Evolutionary conservation across 116 monocot genomes (phyloP), one percentile per base, ranked within the genome.

Genomic region (Posidonia oceanica): DNA sequence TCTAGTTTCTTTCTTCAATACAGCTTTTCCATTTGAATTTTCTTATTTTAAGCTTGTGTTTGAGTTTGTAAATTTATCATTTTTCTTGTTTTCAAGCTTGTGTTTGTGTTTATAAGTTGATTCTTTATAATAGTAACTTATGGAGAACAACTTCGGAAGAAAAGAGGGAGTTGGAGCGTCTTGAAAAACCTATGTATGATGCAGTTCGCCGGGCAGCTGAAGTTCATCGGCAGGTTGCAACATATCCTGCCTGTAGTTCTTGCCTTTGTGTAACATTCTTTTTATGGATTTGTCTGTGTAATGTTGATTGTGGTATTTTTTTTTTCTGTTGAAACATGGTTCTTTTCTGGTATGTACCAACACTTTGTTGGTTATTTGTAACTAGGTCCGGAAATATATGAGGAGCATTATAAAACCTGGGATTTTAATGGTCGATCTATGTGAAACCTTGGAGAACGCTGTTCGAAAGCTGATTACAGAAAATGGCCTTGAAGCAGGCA

Each of bases 61-160:
- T 29, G 29, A 29, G 29, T 1, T 29, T 29, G 12, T 1, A 48
- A 48, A 48, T 48, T 10, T 12, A 48, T 48, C 48, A 48, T 7
- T 48, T 48, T 48, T 48, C 12, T 48, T 48, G 7, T 1, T 48
- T 48, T 48, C 11, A 48, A 48, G 48, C 48, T 48, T 48, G 48
- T 8, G 58, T 58, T 58, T 58, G 5, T n/a, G 7, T 6, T 58
- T 58, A n/a, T 40, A 64, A 64, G 3, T 10, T 69, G 12, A 14
- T 69, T 37, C 38, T 67, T 59, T 58, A 17, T 58, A 13, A 4
- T 73, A 97, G 97, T 77, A 97, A 97, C 61, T 64, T 97, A 21
- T 97, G 97, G 97, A 89, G 97, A 71, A 78, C 83, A 69, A 97
- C 91, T 40, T 89, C 92, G 74, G 92, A 92, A 80, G 97, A 97